Conservation (phyloP, 2,329 filamentous ascomycete species). For the Conoideocrella luteorostrata region DNA sequence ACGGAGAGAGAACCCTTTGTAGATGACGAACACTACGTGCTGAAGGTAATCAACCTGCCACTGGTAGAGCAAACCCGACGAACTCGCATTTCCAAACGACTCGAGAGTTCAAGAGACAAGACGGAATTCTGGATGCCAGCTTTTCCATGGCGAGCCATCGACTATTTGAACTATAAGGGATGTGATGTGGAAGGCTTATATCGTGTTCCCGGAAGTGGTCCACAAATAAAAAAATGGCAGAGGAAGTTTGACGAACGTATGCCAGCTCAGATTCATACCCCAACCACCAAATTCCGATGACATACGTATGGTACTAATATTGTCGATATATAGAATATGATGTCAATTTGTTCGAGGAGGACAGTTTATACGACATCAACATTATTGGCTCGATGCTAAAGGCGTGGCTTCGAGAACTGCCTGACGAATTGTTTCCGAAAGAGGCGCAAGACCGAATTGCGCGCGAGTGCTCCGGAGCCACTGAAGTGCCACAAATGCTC, state of each 20-base stretch:
- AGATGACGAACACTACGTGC: conserved; percentile 76
- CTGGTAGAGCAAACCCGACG: conserved; percentile 83
- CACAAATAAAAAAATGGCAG: conserved; percentile 90
- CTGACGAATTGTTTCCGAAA: conserved; percentile 89
- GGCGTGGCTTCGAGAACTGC: conserved; percentile 90
- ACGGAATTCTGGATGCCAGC: conserved; percentile 99
- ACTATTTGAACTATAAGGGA: conserved; percentile 91
- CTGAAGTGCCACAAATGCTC: conserved; percentile 75
- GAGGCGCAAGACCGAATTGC: conserved; percentile 72
- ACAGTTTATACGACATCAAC: conserved; percentile 90
- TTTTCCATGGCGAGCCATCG: conserved; percentile 90
- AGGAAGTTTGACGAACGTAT: conserved; percentile 79
- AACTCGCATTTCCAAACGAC: conserved; percentile 82
- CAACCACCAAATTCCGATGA: too few relatives aligned
- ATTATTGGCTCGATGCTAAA: conserved; percentile 96
- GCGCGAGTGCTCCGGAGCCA: conserved; percentile 70
- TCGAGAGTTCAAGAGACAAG: conserved; percentile 86
- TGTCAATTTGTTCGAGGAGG: conserved; percentile 81
- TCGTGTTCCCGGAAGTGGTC: conserved; percentile 82
- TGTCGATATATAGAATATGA: conserved; percentile 58
- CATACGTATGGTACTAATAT: too few relatives aligned
- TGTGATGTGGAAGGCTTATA: conserved; percentile 93
- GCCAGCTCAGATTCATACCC: too few relatives aligned
- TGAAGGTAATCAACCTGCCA: conserved; percentile 79
- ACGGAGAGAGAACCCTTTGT: conserved; percentile 58